phyloP scores from a whole-genome alignment of 2,329 filamentous ascomycete species.

The Phyllosticta citribraziliensis region DNA sequence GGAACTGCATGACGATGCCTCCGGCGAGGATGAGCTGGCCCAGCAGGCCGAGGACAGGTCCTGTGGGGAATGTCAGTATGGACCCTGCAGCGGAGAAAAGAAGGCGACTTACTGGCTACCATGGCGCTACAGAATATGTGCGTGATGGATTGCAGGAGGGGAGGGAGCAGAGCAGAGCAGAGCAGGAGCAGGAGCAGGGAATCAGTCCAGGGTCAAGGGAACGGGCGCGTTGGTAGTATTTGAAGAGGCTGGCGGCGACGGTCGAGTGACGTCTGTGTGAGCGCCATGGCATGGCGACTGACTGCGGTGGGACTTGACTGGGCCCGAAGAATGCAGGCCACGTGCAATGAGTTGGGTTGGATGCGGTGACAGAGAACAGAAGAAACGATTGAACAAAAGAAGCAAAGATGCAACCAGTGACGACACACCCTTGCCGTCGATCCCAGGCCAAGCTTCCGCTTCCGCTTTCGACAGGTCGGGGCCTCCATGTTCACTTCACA shows the following conservation, averaged over 20 bases:
- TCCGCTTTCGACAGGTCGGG: not conserved
- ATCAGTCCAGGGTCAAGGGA: not conserved
- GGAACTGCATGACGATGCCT: conserved; percentile 53
- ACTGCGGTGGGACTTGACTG: not conserved
- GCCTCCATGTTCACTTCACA: not conserved
- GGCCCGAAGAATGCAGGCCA: not conserved
- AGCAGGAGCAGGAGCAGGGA: not conserved
- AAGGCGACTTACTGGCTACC: conserved; percentile 16
- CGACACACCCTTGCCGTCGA: not conserved
- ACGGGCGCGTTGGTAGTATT: not conserved
- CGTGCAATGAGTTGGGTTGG: not conserved
- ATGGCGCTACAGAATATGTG: conserved; percentile 7
- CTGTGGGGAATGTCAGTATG: conserved; percentile 27
- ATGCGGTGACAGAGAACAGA: too few species aligned
- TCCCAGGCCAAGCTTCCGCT: not conserved
- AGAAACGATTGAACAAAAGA: too few species aligned
- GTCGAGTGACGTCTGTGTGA: not conserved
- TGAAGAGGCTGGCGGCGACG: not conserved
- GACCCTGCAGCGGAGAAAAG: not conserved
- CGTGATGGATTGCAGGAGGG: not conserved
- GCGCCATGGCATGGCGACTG: not conserved
- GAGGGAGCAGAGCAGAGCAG: too few species aligned
- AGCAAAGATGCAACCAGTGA: not conserved
- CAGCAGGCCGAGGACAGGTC: conserved; percentile 44
- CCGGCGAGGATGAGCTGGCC: conserved; percentile 54